Evolutionary conservation across 345 rosid species (phyloP), one percentile per base, ranked within the genome.

Genomic region (Excoecaria cochinchinensis): DNA sequence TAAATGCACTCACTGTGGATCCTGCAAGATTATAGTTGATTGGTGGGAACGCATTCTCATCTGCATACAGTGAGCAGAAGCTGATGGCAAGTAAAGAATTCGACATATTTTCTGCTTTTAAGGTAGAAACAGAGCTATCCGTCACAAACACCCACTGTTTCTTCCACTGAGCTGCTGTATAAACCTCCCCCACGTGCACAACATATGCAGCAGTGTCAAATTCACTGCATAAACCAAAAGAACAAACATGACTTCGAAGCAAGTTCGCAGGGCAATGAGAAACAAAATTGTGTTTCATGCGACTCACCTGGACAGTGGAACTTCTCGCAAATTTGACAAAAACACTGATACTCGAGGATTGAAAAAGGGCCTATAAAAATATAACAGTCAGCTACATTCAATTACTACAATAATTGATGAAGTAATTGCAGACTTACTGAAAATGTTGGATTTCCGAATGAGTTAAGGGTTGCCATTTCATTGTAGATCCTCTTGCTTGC

Each of bases 71-170:
- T 21, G 86, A 87, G 84, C 85, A 81, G 84, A 95, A 93, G 87
- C 87, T 87, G 84, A 93, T 89, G 77, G 97, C 98, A 69, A 95
- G 95, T 83, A 91, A 79, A 72, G 83, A 87, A 76, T 82, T 78
- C 76, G 95, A 75, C 64, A 72, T 77, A 67, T 83, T 87, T 77
- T 83, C 91, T 63, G 84, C 74, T 69, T 81, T 70, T 51, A 76
- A 78, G 24, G 66, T 65, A 65, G 76, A 82, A 13, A 76, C 61
- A 40, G 98, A 89, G 79, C 85, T 86, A 86, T 93, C 98, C 59
- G 92, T 88, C 80, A 91, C 91, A 83, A 93, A 91, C 48, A 95
- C 88, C 98, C 97, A 90, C 76, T 93, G 99, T 80, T 87, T 93
- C 92, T 83, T 90, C 76, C 80, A 90, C 63, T 81, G 80, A 81